Evolutionary conservation across 352 stramenopile genomes (phyloP).

Genomic region (Phytophthora sojae): DNA sequence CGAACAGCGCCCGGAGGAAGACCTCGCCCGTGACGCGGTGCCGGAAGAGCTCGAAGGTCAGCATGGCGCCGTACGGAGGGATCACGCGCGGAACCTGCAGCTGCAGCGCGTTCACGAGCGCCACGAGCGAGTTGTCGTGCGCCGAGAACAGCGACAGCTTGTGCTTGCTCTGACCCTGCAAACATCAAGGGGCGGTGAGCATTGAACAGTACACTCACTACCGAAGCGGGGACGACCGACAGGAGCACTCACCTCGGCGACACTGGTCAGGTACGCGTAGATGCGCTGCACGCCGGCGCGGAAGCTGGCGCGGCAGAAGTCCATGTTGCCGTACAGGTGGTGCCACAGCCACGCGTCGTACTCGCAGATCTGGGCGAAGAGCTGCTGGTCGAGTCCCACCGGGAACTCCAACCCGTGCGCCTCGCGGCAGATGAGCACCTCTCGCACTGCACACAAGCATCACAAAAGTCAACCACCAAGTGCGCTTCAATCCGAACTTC

Average conservation of each 20-base stretch:
- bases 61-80: constrained; percentile 75
- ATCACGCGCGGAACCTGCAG: constrained; percentile 61
- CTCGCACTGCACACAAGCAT: constrained; percentile 55
- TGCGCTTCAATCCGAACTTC: background rate
- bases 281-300: constrained; percentile 61
- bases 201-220: background rate
- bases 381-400: constrained; percentile 55
- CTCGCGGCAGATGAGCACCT: constrained; percentile 73
- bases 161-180: constrained; percentile 32
- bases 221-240: background rate
- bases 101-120: constrained; percentile 69
- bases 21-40: constrained; percentile 50
- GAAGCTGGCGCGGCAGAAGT: constrained; percentile 75
- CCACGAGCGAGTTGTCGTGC: constrained; percentile 85
- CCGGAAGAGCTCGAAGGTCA: constrained; percentile 76
- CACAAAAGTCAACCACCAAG: constrained; percentile 15
- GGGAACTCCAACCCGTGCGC: constrained; percentile 70
- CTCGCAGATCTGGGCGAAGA: constrained; percentile 70
- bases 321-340: constrained; percentile 69
- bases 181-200: background rate
- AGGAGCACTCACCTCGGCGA: constrained; percentile 46
- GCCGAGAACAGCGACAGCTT: constrained; percentile 81
- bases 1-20: constrained; percentile 63
- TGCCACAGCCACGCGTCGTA: constrained; percentile 84
- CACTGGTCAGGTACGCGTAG: constrained; percentile 51